Percentiles rank a stretch among this genome's conserved stretches.
phyloP scores from a whole-genome alignment of 208 protist species.

The Crithidia brevicula region DNA sequence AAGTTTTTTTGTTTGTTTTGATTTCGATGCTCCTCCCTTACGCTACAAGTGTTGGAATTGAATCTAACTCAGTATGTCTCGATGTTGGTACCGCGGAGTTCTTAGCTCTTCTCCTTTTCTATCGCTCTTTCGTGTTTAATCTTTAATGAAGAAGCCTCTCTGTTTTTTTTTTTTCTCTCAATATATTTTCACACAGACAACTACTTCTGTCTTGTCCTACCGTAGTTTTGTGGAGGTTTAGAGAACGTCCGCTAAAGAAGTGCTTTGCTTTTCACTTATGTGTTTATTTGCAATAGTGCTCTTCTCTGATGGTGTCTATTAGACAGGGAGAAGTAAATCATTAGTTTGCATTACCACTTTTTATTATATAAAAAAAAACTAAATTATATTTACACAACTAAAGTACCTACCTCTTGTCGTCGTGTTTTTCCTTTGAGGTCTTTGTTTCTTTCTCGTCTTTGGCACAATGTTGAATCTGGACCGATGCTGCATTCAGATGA shows the following conservation, averaged over 20 bases:
- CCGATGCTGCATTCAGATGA: too few species aligned
- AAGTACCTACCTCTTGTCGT: not conserved
- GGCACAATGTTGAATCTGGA: too few species aligned
- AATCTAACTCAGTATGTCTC: too few species aligned
- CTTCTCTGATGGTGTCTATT: not conserved
- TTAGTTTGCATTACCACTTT: not conserved
- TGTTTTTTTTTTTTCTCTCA: not conserved
- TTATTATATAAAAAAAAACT: not conserved
- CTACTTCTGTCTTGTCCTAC: not conserved
- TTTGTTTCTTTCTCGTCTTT: too few species aligned
- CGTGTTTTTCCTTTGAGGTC: not conserved
- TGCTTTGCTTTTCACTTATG: not conserved
- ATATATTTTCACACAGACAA: slow-evolving; percentile 9
- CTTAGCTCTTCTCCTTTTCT: too few species aligned
- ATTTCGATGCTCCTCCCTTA: too few species aligned
- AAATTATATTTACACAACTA: not conserved
- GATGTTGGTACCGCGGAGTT: too few species aligned
- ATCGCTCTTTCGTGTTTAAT: too few species aligned
- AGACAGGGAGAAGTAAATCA: not conserved
- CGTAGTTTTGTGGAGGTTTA: not conserved
- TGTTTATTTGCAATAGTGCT: not conserved
- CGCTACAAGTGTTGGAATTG: too few species aligned
- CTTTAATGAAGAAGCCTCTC: not conserved
- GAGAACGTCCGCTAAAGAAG: not conserved
- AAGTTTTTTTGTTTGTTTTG: too few species aligned